These are phyloP conservation scores for Papiliotrema terrestris DNA, from an alignment of 1,284 basidiomycete species.

Conservation along the genomic window DNA sequence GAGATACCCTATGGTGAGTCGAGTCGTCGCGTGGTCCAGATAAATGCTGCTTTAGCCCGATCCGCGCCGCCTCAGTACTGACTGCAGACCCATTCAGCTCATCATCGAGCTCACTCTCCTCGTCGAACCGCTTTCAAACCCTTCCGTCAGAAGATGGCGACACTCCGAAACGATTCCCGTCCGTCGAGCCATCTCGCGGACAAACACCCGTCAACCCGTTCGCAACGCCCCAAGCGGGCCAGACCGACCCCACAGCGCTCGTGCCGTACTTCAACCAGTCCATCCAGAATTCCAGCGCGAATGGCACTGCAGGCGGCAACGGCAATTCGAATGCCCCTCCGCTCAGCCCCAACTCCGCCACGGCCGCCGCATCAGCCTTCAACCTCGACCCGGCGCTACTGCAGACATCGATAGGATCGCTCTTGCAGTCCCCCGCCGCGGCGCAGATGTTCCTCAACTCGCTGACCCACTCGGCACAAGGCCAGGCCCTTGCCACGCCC, in stretches of 20 bases:
- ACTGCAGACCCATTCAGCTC: conserved; percentile 4
- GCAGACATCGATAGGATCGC: conserved; percentile 59
- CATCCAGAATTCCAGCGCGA: background rate
- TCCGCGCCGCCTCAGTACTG: background rate
- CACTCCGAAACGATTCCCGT: conserved; percentile 1
- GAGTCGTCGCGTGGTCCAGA: too few species aligned
- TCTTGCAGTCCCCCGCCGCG: conserved; percentile 62
- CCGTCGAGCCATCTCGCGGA: conserved; percentile 3
- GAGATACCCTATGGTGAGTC: conserved; percentile 38
- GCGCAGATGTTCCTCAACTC: conserved; percentile 67
- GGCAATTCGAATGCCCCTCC: background rate
- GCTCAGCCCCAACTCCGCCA: conserved; percentile 18
- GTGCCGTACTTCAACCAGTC: conserved; percentile 9
- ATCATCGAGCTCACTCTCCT: background rate
- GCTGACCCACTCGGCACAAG: conserved; percentile 38
- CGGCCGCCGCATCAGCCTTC: conserved; percentile 23
- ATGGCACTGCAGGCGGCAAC: background rate
- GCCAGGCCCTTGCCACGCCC: conserved; percentile 30
- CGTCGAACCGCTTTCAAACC: conserved; percentile 25
- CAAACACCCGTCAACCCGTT: conserved; percentile 19
- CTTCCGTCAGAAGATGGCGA: conserved; percentile 36
- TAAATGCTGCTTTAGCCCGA: too few species aligned
- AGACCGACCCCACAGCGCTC: conserved; percentile 18
- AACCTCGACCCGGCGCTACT: conserved; percentile 53
- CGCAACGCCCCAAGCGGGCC: background rate